phyloP scores from a whole-genome alignment of 2,329 filamentous ascomycete genomes.

The Didymella exigua region DNA sequence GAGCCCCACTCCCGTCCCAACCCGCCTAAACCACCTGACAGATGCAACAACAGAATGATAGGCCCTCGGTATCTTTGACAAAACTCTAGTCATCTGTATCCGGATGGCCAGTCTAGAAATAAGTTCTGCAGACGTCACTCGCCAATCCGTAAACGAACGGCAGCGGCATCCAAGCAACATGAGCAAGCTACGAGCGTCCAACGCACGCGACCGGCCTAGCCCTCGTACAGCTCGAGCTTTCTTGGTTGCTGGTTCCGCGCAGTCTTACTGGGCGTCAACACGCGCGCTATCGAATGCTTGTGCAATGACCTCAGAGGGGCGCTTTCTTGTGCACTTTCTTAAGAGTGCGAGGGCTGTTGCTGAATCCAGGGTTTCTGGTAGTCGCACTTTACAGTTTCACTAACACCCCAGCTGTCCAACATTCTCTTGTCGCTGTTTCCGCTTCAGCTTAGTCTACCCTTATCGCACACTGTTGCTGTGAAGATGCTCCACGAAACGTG shows the following conservation, averaged over 20 bases:
- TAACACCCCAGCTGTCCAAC: neutral
- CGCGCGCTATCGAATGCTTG: slow-evolving; percentile 11
- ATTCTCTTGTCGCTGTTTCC: slow-evolving; percentile 4
- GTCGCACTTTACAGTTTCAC: neutral
- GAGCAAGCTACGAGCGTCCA: neutral
- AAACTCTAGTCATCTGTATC: slow-evolving; percentile 1
- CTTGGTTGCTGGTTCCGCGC: slow-evolving; percentile 8
- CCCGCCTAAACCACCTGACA: slow-evolving; percentile 1
- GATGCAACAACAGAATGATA: neutral
- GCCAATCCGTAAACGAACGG: neutral
- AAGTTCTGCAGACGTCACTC: slow-evolving; percentile 3
- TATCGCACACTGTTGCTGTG: neutral
- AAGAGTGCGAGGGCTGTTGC: neutral
- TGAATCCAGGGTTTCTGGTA: neutral
- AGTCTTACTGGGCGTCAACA: slow-evolving; percentile 4
- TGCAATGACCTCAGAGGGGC: slow-evolving; percentile 14
- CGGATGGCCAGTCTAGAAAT: neutral
- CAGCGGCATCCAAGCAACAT: slow-evolving; percentile 1
- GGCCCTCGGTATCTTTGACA: neutral
- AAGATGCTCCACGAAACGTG: slow-evolving; percentile 22
- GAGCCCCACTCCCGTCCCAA: neutral
- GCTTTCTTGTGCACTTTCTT: neutral
- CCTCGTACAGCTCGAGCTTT: slow-evolving; percentile 4
- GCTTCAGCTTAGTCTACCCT: neutral
- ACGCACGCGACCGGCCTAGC: neutral